Conservation (phyloP, 495 filamentous ascomycete species). For the Hyaloscypha hepaticicola region DNA sequence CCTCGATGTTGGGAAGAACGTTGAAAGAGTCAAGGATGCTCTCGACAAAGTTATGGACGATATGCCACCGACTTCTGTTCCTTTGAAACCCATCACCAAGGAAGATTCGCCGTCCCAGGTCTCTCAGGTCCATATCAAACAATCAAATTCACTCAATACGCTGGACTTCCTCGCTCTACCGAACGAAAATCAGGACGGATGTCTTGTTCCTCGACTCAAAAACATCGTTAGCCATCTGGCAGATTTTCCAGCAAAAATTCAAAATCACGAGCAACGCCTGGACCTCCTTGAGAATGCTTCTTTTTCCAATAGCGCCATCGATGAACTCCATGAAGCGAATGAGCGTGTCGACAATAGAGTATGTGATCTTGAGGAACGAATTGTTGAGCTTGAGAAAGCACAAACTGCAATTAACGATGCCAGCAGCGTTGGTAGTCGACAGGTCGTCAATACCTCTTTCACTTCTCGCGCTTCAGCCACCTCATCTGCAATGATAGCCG, state of each 20-base stretch:
- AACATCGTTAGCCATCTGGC: constrained; percentile 19
- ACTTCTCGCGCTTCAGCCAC: constrained; percentile 45
- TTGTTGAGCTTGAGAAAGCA: constrained; percentile 57
- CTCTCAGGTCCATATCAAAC: constrained; percentile 14
- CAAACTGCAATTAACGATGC: constrained; percentile 44
- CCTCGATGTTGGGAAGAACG: constrained; percentile 22
- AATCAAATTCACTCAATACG: constrained; percentile 17
- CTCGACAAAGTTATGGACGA: constrained; percentile 20
- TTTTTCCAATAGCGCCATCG: constrained; percentile 53
- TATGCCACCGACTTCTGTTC: not conserved
- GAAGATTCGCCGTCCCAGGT: not conserved
- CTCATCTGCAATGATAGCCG: constrained; percentile 37
- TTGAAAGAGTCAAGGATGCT: constrained; percentile 18
- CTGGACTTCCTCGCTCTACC: constrained; percentile 1
- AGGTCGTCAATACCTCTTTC: constrained; percentile 27
- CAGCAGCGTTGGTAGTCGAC: constrained; percentile 40
- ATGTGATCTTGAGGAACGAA: constrained; percentile 59
- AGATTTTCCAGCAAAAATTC: constrained; percentile 20
- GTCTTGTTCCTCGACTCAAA: constrained; percentile 20
- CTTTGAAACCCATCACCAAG: constrained; percentile 2
- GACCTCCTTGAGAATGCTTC: constrained; percentile 60
- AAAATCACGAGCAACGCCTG: constrained; percentile 51
- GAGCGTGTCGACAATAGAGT: constrained; percentile 58
- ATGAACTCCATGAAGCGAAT: constrained; percentile 58
- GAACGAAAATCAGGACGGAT: constrained; percentile 4